A percentile compares a stretch with the other conserved stretches of the same genome.
These are phyloP conservation scores for Eimeria sp. DNA, from an alignment of 169 alveolate genomes.

Conservation along the genomic window DNA sequence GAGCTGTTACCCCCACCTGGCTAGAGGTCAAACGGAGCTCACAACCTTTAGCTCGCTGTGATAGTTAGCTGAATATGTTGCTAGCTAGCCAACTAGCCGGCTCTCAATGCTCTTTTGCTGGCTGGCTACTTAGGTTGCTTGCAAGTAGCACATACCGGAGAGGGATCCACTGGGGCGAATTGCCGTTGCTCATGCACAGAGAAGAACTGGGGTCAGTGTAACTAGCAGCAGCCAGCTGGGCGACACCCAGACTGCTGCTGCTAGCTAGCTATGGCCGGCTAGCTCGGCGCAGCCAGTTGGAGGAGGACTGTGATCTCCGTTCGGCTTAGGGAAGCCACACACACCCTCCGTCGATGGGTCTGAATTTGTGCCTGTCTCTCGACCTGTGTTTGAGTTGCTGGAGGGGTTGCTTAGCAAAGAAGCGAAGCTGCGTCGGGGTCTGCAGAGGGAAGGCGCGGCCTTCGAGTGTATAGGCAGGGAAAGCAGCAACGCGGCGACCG, in stretches of 20 bases:
- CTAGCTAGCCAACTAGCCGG: not conserved
- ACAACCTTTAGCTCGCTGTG: not conserved
- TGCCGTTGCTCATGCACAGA: too few relatives aligned
- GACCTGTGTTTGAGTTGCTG: not conserved
- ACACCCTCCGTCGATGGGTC: conserved; percentile 35
- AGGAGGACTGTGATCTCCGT: too few relatives aligned
- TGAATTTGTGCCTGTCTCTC: not conserved
- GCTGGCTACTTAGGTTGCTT: too few relatives aligned
- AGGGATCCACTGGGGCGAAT: too few relatives aligned
- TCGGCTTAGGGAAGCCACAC: conserved; percentile 26
- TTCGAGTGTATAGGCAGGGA: conserved; percentile 1
- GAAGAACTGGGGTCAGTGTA: too few relatives aligned
- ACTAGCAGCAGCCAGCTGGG: too few relatives aligned
- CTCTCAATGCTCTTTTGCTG: too few relatives aligned
- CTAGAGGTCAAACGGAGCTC: too few relatives aligned
- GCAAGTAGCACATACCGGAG: too few relatives aligned
- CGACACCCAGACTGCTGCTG: too few relatives aligned
- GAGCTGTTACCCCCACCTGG: not conserved
- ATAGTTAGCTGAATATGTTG: not conserved
- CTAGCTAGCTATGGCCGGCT: too few relatives aligned
- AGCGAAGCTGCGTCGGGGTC: not conserved
- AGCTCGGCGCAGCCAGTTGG: too few relatives aligned
- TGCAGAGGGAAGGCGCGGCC: conserved; percentile 1
- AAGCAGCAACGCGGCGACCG: not conserved
- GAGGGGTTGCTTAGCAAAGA: conserved; percentile 1